Percentiles rank a stretch among this genome's conserved stretches.
These are phyloP conservation scores for Phaeolepiota aurea DNA, from an alignment of 768 basidiomycete genomes.

Conservation along the genomic window DNA sequence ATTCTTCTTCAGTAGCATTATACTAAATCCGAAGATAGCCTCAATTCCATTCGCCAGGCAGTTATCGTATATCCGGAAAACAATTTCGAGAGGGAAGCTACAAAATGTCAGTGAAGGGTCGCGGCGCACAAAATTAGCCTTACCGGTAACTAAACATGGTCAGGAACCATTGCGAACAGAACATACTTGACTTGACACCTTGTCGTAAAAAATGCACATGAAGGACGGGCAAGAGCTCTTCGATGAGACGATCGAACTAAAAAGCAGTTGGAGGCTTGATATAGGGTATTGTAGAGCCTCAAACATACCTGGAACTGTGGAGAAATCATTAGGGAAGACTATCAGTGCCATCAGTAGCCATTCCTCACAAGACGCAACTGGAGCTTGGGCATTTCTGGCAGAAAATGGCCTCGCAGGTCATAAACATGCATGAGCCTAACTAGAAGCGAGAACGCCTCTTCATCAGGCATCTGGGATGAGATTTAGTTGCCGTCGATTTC, in stretches of 20 bases:
- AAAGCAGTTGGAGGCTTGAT: conserved; percentile 1
- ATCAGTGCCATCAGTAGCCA: no score
- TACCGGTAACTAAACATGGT: conserved; percentile 94
- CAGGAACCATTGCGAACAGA: conserved; percentile 97
- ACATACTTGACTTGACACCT: conserved; percentile 97
- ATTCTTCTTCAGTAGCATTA: conserved; percentile 80
- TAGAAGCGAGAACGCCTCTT: conserved; percentile 94
- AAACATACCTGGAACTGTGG: conserved; percentile 50
- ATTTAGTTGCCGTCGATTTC: conserved; percentile 6
- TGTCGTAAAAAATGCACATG: conserved; percentile 91
- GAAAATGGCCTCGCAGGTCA: conserved; percentile 90
- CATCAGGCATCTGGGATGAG: conserved; percentile 86
- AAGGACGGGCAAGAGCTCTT: conserved; percentile 87
- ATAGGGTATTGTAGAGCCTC: conserved; percentile 4
- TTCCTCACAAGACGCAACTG: conserved; percentile 77
- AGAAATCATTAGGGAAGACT: conserved; percentile 1
- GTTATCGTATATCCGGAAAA: conserved; percentile 95
- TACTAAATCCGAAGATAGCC: conserved; percentile 92
- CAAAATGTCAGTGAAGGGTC: neutral
- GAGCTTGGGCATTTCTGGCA: conserved; percentile 98
- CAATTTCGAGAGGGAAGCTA: conserved; percentile 90
- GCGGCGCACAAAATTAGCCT: conserved; percentile 10
- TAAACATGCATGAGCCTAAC: conserved; percentile 96
- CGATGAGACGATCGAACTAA: conserved; percentile 89
- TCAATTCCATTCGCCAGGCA: conserved; percentile 96